Conservation (phyloP, 2,329 filamentous ascomycete genomes). For the Cercospora citrullina region DNA sequence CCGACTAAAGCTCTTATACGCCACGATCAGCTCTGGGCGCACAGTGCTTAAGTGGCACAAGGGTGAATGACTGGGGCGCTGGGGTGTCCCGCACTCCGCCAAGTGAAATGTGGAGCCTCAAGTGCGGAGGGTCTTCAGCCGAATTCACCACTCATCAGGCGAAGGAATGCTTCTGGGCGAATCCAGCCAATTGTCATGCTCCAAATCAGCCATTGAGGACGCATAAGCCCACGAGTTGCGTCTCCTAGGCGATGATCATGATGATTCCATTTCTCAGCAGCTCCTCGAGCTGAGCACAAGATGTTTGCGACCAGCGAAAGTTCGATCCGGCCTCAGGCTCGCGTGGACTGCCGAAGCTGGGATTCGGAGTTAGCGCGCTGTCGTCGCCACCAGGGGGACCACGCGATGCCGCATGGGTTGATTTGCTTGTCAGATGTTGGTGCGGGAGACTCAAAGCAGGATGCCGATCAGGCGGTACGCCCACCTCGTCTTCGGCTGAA, state of each 20-base stretch:
- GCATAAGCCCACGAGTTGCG: background rate
- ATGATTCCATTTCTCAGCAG: background rate
- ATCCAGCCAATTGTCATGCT: background rate
- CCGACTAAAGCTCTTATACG: slow-evolving; percentile 13
- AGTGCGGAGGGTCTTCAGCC: slow-evolving; percentile 10
- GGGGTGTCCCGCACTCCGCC: slow-evolving; percentile 9
- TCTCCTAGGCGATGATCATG: slow-evolving; percentile 10
- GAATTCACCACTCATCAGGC: background rate
- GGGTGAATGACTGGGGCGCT: background rate
- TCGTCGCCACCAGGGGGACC: background rate
- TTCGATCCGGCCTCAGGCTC: background rate
- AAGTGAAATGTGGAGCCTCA: slow-evolving; percentile 2
- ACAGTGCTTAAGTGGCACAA: background rate
- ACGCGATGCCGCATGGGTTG: slow-evolving; percentile 4
- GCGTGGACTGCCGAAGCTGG: background rate
- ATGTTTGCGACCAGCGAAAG: background rate
- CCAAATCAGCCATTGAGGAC: slow-evolving; percentile 10
- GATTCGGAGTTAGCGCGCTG: background rate
- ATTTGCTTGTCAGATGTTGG: background rate
- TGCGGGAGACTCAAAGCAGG: slow-evolving; percentile 1
- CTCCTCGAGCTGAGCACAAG: background rate
- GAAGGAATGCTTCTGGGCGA: slow-evolving; percentile 1
- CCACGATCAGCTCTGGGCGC: slow-evolving; percentile 2
- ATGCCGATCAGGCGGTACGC: slow-evolving; percentile 3
- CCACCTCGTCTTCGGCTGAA: background rate